Evolutionary conservation across 208 protist genomes (phyloP).

Genomic region (Trypanosoma scelopori): DNA sequence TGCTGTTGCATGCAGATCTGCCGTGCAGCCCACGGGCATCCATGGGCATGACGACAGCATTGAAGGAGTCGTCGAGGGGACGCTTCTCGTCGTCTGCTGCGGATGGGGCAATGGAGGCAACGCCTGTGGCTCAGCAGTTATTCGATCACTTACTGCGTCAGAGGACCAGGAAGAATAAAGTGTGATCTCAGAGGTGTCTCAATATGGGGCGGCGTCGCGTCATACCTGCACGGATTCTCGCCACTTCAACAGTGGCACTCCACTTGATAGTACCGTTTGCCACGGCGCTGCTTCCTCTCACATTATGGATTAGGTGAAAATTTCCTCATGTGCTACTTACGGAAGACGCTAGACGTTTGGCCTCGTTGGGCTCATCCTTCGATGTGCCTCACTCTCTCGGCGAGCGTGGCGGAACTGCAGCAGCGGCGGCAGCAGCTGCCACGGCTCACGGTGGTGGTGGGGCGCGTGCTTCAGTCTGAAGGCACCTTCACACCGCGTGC

Average conservation of each 20-base stretch:
- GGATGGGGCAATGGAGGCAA: not conserved
- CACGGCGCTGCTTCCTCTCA: not conserved
- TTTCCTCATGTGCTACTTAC: not conserved
- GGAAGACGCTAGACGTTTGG: not conserved
- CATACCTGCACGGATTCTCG: slow-evolving; percentile 1
- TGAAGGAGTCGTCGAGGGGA: not conserved
- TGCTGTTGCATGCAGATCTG: not conserved
- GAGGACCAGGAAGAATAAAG: not conserved
- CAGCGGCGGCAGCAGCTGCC: not conserved
- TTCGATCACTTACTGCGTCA: slow-evolving; percentile 4
- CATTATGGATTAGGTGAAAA: not conserved
- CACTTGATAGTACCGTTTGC: not conserved
- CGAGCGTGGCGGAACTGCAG: not conserved
- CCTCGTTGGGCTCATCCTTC: slow-evolving; percentile 9
- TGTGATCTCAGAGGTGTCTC: not conserved
- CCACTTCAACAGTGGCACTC: slow-evolving; percentile 8
- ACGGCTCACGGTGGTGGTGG: not conserved
- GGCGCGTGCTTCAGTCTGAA: not conserved
- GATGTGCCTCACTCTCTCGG: not conserved
- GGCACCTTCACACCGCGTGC: not conserved
- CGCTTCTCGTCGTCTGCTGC: not conserved
- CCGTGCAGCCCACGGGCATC: not conserved
- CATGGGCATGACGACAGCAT: not conserved
- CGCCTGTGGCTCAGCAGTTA: not conserved
- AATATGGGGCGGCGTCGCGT: not conserved